Conservation (phyloP, 2,329 filamentous ascomycete species). For the Aspergillus thermomutatus region DNA sequence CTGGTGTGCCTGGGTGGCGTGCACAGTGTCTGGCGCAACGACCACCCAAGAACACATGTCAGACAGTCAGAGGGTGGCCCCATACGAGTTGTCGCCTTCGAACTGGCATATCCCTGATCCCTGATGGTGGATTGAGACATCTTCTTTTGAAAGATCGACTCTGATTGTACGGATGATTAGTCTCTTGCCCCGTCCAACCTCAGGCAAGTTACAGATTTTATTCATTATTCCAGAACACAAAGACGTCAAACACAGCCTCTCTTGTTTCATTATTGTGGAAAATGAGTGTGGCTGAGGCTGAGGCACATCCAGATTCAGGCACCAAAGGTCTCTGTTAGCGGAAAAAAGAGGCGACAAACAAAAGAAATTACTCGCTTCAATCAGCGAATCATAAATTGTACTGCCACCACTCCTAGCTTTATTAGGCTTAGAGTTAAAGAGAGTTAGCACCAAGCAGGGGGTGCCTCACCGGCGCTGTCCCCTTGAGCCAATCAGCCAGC, state of each 20-base stretch:
- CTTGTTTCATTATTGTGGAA: neutral
- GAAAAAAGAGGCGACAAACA: neutral
- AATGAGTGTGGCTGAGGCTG: neutral
- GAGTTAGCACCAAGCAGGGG: neutral
- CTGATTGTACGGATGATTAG: neutral
- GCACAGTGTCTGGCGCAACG: neutral
- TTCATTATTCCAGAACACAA: neutral
- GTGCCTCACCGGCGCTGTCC: constrained; percentile 1
- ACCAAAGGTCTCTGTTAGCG: neutral
- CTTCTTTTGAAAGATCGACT: neutral
- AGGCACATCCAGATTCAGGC: neutral
- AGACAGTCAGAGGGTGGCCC: neutral
- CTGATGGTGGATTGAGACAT: neutral
- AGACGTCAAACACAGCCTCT: neutral
- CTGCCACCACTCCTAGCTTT: neutral
- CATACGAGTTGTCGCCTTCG: neutral
- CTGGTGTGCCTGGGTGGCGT: neutral
- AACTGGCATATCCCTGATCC: neutral
- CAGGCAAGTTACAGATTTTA: neutral
- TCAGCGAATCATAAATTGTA: neutral
- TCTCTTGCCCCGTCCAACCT: neutral
- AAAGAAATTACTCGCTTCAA: no score
- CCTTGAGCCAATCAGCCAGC: constrained; percentile 1
- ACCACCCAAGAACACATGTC: neutral
- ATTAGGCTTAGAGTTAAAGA: neutral